Evolutionary conservation across 192 early-diverging fungal genomes (phyloP), one percentile per base, ranked within the genome.

Genomic region (Backusella tuberculispora): DNA sequence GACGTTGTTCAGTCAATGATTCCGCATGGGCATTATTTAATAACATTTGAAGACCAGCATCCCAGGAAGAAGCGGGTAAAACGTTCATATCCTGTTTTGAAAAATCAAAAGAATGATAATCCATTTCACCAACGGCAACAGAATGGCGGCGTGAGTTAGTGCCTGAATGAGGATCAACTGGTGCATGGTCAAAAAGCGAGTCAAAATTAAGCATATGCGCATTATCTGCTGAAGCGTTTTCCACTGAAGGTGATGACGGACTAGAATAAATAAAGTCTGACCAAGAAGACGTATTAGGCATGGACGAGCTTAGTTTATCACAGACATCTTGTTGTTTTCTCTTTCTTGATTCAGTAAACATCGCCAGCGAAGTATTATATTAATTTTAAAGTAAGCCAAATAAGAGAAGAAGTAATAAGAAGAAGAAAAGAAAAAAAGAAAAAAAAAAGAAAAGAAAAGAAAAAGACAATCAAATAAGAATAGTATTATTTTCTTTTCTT

Each of bases 91-190:
- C 63, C 5, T 65, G 44, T 37, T 67, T 75, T 40, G 44, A 68
- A 13, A 69, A 65, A 21, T 77, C 76, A 70, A 77, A 71, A 38
- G 69, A 66, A 29, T 76, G 74, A 17, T 63, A 76, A 6, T 76
- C 56, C 50, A 80, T 43, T 45, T 80, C 79, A n/a, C 79, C 79
- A 6, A 80, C 65, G 21, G 79, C 79, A 17, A 80, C 71, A 1
- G 79, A 80, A 66, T 80, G 79, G 29, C 79, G 74, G 10, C 79
- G 41, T 45, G 75, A 76, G 38, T 71, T 37, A 10, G 70, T 67
- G 26, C 71, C 64, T 45, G 41, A 47, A 41, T 75, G n/a, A 24
- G 65, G 34, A 75, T 60, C 37, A 38, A 45, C 44, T 50, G 46
- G 43, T 50, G 69, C 10, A 15, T 72, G 63, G 24, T 53, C 47